Evolutionary conservation across 345 rosid genomes (phyloP).

Genomic region (Gossypium rotundifolium): DNA sequence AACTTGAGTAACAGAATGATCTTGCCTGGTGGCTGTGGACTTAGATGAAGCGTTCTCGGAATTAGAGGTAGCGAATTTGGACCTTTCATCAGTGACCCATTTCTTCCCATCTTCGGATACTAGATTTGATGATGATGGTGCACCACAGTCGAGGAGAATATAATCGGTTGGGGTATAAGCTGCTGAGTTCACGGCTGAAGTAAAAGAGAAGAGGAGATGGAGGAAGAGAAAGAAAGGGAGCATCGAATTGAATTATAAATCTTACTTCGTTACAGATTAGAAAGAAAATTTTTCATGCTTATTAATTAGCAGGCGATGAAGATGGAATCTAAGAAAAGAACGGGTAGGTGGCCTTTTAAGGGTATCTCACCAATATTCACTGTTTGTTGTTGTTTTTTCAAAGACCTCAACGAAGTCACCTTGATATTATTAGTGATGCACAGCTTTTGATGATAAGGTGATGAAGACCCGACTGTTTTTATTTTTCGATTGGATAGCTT

Average conservation of each 20-base stretch:
- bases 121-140: background rate
- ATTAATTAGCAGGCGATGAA: background rate
- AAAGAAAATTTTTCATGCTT: background rate
- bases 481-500: background rate
- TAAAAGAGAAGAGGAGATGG: background rate
- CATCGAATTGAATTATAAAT: background rate
- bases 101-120: background rate
- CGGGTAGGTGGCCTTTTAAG: background rate
- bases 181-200: background rate
- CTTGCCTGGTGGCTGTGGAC: background rate
- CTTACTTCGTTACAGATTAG: background rate
- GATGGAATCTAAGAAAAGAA: background rate
- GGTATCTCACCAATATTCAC: background rate
- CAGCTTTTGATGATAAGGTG: background rate
- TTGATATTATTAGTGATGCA: background rate
- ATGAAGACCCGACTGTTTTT: background rate
- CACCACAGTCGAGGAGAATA: constrained; percentile 12
- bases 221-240: background rate
- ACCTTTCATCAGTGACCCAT: background rate
- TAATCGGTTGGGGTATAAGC: background rate
- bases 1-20: background rate
- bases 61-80: constrained; percentile 1
- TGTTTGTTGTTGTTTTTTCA: background rate
- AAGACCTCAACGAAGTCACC: background rate
- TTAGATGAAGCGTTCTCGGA: background rate